Percentiles rank a stretch among this genome's conserved stretches.
These are phyloP conservation scores for Teratosphaeria nubilosa DNA, from an alignment of 2,329 filamentous ascomycete species.

Conservation along the genomic window DNA sequence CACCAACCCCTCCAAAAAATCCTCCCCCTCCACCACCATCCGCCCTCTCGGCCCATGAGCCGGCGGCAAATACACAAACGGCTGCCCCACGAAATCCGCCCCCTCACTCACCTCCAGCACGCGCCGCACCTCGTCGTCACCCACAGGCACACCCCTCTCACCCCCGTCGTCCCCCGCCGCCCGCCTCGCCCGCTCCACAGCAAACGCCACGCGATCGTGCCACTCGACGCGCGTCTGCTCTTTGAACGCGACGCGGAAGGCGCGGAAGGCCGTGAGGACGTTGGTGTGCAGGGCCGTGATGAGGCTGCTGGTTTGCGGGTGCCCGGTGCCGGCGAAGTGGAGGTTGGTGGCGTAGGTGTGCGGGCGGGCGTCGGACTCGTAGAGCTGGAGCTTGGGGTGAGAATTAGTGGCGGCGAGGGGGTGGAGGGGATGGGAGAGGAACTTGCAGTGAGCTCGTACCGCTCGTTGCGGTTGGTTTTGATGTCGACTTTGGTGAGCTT, in stretches of 20 bases:
- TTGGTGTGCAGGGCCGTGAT: conserved; percentile 23
- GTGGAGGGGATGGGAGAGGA: not conserved
- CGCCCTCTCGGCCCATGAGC: conserved; percentile 9
- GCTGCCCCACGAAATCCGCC: conserved; percentile 4
- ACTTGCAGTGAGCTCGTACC: conserved; percentile 48
- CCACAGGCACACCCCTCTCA: not conserved
- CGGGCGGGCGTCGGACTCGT: conserved; percentile 52
- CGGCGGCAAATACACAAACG: conserved; percentile 15
- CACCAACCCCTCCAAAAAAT: not conserved
- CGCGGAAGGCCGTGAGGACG: conserved; percentile 25
- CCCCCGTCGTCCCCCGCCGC: not conserved
- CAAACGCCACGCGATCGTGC: conserved; percentile 28
- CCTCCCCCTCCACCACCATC: conserved; percentile 4
- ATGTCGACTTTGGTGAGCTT: conserved; percentile 46
- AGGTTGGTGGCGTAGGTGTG: conserved; percentile 51
- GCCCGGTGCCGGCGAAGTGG: conserved; percentile 13
- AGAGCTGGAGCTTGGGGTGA: conserved; percentile 43
- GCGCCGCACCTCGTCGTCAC: not conserved
- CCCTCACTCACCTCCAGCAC: not conserved
- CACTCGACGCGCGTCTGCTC: conserved; percentile 31
- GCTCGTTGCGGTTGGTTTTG: conserved; percentile 44
- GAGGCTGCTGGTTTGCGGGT: conserved; percentile 13
- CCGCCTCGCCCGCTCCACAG: conserved; percentile 8
- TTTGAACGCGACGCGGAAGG: conserved; percentile 31
- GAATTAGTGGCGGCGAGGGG: not conserved